Percentiles rank a stretch among this genome's conserved stretches.
These are phyloP conservation scores for Penstemon newberryi DNA, from an alignment of 257 asterid genomes.

Conservation along the genomic window DNA sequence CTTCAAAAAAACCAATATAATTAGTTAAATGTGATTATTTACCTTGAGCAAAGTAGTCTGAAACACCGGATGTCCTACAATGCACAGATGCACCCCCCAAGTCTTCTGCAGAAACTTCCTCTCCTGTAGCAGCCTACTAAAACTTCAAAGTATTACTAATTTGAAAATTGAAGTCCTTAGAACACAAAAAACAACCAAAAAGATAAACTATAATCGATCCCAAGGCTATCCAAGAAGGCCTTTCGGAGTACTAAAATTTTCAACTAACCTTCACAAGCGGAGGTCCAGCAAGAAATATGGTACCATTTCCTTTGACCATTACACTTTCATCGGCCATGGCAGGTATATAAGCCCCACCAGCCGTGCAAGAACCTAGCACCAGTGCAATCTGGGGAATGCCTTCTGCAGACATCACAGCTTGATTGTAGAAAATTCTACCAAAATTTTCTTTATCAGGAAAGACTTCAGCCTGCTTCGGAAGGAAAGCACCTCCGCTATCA, in stretches of 20 bases:
- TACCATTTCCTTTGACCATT: conserved; percentile 97
- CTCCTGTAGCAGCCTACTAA: conserved; percentile 96
- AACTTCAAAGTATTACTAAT: conserved; percentile 31
- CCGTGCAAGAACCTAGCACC: conserved; percentile 97
- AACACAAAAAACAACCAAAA: conserved; percentile 18
- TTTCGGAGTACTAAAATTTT: conserved; percentile 4
- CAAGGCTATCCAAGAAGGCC: neutral
- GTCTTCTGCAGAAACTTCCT: conserved; percentile 95
- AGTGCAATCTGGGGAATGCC: conserved; percentile 95
- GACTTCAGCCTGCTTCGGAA: conserved; percentile 97
- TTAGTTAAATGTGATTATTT: conserved; percentile 15
- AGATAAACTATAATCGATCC: neutral
- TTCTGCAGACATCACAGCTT: conserved; percentile 88
- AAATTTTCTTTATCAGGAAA: conserved; percentile 94
- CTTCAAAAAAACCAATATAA: neutral
- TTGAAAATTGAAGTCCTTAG: conserved; percentile 19
- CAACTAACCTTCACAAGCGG: conserved; percentile 94
- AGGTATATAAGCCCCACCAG: conserved; percentile 99
- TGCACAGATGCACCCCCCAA: conserved; percentile 97
- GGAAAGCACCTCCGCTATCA: conserved; percentile 99
- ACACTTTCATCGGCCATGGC: conserved; percentile 99
- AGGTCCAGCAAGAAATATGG: conserved; percentile 98
- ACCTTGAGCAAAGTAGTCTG: conserved; percentile 98
- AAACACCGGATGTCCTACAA: conserved; percentile 95
- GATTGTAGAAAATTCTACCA: conserved; percentile 93